Percentiles rank a stretch among this genome's conserved stretches.
These are phyloP conservation scores for Aureobasidium subglaciale DNA, from an alignment of 2,329 filamentous ascomycete species.

Conservation along the genomic window DNA sequence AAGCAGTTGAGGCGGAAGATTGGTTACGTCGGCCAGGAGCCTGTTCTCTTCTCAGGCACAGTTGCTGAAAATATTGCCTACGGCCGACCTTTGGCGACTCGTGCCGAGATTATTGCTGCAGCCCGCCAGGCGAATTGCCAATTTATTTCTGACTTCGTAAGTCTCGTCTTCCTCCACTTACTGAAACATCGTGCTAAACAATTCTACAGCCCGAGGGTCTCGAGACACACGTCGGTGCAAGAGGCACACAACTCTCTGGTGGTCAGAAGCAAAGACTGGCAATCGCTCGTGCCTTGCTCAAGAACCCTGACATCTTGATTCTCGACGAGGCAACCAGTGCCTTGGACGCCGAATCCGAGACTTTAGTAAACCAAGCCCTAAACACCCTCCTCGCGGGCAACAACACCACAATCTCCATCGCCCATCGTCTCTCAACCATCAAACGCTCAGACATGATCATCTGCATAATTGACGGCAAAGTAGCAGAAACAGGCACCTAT, in stretches of 20 bases:
- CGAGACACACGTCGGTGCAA: conserved; percentile 85
- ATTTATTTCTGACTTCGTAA: conserved; percentile 87
- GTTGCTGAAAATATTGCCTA: conserved; percentile 90
- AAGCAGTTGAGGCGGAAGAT: conserved; percentile 90
- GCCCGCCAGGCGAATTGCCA: conserved; percentile 90
- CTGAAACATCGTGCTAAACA: conserved; percentile 5
- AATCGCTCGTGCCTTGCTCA: conserved; percentile 88
- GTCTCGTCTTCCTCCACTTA: conserved; percentile 24
- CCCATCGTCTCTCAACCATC: conserved; percentile 91
- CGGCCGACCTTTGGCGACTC: conserved; percentile 70
- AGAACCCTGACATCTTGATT: conserved; percentile 93
- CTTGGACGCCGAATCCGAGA: conserved; percentile 93
- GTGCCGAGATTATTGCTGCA: conserved; percentile 75
- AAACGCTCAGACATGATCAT: conserved; percentile 93
- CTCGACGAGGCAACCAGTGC: conserved; percentile 93
- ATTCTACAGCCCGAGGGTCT: conserved; percentile 67
- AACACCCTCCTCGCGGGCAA: conserved; percentile 71
- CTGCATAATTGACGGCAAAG: conserved; percentile 77
- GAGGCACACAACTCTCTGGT: conserved; percentile 88
- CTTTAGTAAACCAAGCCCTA: conserved; percentile 87
- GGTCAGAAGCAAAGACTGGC: conserved; percentile 98
- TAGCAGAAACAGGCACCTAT: conserved; percentile 87
- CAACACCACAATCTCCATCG: conserved; percentile 96
- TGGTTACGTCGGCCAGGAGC: conserved; percentile 91
- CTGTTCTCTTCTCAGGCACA: conserved; percentile 80